phyloP scores from a whole-genome alignment of 2,329 filamentous ascomycete genomes.

The Ceratocystis alfenasii region DNA sequence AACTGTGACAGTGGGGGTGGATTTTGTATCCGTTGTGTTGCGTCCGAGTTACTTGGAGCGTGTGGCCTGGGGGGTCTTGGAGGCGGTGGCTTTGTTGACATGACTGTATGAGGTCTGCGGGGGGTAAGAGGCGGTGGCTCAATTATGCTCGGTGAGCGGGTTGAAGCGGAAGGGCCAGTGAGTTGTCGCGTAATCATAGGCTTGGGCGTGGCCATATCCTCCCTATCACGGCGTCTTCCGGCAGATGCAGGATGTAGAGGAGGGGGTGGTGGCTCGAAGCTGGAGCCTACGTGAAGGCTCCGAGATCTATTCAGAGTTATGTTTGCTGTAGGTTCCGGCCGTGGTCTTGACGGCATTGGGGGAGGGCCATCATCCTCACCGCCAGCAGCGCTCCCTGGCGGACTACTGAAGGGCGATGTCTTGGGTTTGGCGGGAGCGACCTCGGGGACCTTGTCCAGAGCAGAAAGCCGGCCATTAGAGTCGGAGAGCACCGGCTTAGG shows the following conservation, averaged over 20 bases:
- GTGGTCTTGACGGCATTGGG: conserved; percentile 25
- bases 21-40: conserved; percentile 1
- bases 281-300: conserved; percentile 20
- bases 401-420: conserved; percentile 75
- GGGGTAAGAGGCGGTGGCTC: conserved; percentile 19
- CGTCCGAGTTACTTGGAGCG: conserved; percentile 13
- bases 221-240: conserved; percentile 17
- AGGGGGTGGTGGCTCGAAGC: conserved; percentile 21
- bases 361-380: conserved; percentile 27
- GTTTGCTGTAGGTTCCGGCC: conserved; percentile 10
- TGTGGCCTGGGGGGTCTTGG: conserved; percentile 18
- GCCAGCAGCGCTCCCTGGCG: conserved; percentile 53
- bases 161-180: conserved; percentile 18
- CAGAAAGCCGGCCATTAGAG: conserved; percentile 24
- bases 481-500: conserved; percentile 26
- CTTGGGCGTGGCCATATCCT: conserved; percentile 15
- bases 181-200: conserved; percentile 17
- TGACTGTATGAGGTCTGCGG: conserved; percentile 11
- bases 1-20: conserved; percentile 14
- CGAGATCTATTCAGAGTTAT: conserved; percentile 20
- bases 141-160: conserved; percentile 12
- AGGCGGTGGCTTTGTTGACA: conserved; percentile 19
- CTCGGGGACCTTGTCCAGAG: conserved; percentile 13
- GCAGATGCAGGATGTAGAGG: conserved; percentile 18
- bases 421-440: conserved; percentile 28